A percentile compares a stretch with the other conserved stretches of the same genome.
Conservation (phyloP, 441 rosid species). For the Biscutella laevigata region DNA sequence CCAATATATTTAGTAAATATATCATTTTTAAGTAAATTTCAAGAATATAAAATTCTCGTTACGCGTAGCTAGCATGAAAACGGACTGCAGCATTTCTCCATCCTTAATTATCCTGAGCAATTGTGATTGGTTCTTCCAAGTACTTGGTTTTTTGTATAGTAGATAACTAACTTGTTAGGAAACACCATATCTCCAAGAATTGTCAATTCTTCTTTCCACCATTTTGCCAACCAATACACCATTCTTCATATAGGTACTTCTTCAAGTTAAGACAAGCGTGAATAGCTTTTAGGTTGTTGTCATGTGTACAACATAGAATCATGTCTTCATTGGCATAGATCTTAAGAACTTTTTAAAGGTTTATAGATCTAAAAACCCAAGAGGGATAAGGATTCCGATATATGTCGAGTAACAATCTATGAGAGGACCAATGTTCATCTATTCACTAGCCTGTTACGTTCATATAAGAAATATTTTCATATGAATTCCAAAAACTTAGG, state of each 20-base stretch:
- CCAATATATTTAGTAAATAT: no score
- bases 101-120: no score
- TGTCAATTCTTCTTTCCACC: no score
- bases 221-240: no score
- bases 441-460: slow-evolving; percentile 82
- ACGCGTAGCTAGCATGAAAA: no score
- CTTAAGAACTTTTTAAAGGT: slow-evolving; percentile 54
- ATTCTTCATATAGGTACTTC: slow-evolving; percentile 67
- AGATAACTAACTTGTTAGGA: no score
- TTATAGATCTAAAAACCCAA: slow-evolving; percentile 54
- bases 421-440: slow-evolving; percentile 67
- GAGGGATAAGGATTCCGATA: slow-evolving; percentile 72
- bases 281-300: slow-evolving; percentile 65
- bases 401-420: slow-evolving; percentile 60
- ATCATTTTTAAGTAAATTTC: no score
- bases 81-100: no score
- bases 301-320: slow-evolving; percentile 76
- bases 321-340: slow-evolving; percentile 55
- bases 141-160: no score
- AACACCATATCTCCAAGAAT: no score
- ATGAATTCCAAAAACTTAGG: slow-evolving; percentile 78
- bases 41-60: no score
- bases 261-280: slow-evolving; percentile 71
- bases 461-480: slow-evolving; percentile 65
- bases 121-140: no score